Conservation (phyloP, 352 stramenopile species). For the Saprolegnia diclina region DNA sequence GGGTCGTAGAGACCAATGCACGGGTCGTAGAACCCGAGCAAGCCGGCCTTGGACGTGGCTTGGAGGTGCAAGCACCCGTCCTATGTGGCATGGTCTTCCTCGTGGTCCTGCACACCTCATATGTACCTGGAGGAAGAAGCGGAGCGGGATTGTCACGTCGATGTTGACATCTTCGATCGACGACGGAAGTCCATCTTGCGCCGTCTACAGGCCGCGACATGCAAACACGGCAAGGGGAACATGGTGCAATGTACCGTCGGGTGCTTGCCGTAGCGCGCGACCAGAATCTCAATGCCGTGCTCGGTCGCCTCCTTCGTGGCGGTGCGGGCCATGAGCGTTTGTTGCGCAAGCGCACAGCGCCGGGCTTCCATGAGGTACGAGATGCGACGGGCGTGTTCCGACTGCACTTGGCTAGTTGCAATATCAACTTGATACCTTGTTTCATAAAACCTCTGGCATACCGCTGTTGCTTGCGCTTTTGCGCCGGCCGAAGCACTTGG, state of each 20-base stretch:
- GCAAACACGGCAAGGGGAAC: not conserved
- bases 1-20: constrained; percentile 39
- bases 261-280: constrained; percentile 71
- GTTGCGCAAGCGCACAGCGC: constrained; percentile 52
- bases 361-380: constrained; percentile 56
- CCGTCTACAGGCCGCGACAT: constrained; percentile 16
- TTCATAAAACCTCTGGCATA: constrained; percentile 38
- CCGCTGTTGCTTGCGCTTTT: constrained; percentile 49
- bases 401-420: constrained; percentile 7
- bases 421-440: constrained; percentile 25
- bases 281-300: constrained; percentile 61
- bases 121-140: constrained; percentile 69
- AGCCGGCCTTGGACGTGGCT: constrained; percentile 51
- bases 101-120: constrained; percentile 9
- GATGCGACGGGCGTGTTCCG: constrained; percentile 29
- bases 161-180: constrained; percentile 31
- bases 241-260: constrained; percentile 36
- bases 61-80: constrained; percentile 50
- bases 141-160: constrained; percentile 70
- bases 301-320: constrained; percentile 54
- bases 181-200: not conserved
- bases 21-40: constrained; percentile 81
- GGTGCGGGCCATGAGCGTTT: constrained; percentile 62
- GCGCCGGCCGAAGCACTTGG: constrained; percentile 60
- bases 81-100: constrained; percentile 33